Conservation (phyloP, 2,329 filamentous ascomycete genomes). For the Ceratocystis papillata region DNA sequence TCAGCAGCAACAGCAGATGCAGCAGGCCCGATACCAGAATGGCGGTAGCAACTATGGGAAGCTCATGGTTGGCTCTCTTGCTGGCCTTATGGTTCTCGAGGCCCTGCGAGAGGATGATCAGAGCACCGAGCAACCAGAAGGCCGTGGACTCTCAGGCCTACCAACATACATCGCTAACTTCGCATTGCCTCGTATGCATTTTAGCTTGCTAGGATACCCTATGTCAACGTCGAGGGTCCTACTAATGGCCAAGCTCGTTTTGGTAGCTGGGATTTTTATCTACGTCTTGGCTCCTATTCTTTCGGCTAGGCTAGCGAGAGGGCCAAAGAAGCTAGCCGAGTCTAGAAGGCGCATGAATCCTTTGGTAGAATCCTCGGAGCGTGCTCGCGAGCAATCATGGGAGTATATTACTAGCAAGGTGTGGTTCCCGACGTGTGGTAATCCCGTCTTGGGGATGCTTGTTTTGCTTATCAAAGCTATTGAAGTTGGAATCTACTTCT, state of each 20-base stretch:
- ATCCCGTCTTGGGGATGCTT: conserved; percentile 73
- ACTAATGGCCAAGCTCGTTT: conserved; percentile 42
- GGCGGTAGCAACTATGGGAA: conserved; percentile 51
- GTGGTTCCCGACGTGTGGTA: conserved; percentile 70
- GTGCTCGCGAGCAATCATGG: conserved; percentile 72
- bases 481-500: conserved; percentile 68
- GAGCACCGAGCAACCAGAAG: conserved; percentile 51
- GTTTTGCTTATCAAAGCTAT: conserved; percentile 69
- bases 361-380: conserved; percentile 68
- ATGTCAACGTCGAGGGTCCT: conserved; percentile 37
- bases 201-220: conserved; percentile 46
- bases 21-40: conserved; percentile 45
- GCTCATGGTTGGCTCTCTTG: conserved; percentile 85
- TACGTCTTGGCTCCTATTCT: conserved; percentile 47
- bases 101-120: conserved; percentile 59
- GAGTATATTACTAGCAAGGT: conserved; percentile 86
- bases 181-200: conserved; percentile 39
- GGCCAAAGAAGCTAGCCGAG: neutral
- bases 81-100: conserved; percentile 84
- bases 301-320: conserved; percentile 31
- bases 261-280: conserved; percentile 44
- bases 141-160: conserved; percentile 55
- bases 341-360: conserved; percentile 42
- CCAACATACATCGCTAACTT: conserved; percentile 48
- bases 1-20: conserved; percentile 37